These are phyloP conservation scores for Fusarium redolens DNA, from an alignment of 2,329 filamentous ascomycete genomes.

Conservation along the genomic window DNA sequence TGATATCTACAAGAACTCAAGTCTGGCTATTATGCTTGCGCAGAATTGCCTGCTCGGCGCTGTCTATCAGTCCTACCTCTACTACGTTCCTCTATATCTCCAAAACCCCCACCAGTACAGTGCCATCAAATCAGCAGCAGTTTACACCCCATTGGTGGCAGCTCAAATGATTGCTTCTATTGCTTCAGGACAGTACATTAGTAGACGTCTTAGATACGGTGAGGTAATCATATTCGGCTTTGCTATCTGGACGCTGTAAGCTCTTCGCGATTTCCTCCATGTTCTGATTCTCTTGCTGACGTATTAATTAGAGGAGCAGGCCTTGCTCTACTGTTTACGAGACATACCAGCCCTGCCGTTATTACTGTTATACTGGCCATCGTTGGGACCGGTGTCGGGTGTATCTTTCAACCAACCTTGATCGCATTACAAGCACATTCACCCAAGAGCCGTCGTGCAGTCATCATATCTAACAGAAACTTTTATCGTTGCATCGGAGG, in stretches of 20 bases:
- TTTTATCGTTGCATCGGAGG: conserved; percentile 10
- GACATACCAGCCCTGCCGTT: not conserved
- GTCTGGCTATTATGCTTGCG: not conserved
- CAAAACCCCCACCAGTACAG: not conserved
- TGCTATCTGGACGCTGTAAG: not conserved
- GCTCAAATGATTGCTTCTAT: not conserved
- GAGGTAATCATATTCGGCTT: not conserved
- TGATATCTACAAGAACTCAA: not conserved
- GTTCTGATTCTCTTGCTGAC: rapidly evolving
- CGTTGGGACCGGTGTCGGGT: not conserved
- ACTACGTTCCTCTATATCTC: not conserved
- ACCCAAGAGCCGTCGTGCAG: not conserved
- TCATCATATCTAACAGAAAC: conserved; percentile 1
- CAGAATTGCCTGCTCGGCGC: not conserved
- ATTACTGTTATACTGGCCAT: not conserved
- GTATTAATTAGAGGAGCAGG: not conserved
- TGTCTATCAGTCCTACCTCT: not conserved
- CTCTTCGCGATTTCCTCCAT: rapidly evolving
- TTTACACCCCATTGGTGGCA: not conserved
- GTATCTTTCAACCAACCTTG: not conserved
- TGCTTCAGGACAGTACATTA: conserved; percentile 4
- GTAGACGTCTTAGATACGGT: not conserved
- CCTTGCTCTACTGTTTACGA: not conserved
- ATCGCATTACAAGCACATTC: conserved; percentile 4
- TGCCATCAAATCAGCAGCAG: not conserved